Conservation (phyloP, 2,329 filamentous ascomycete species). For the Scedosporium apiospermum region DNA sequence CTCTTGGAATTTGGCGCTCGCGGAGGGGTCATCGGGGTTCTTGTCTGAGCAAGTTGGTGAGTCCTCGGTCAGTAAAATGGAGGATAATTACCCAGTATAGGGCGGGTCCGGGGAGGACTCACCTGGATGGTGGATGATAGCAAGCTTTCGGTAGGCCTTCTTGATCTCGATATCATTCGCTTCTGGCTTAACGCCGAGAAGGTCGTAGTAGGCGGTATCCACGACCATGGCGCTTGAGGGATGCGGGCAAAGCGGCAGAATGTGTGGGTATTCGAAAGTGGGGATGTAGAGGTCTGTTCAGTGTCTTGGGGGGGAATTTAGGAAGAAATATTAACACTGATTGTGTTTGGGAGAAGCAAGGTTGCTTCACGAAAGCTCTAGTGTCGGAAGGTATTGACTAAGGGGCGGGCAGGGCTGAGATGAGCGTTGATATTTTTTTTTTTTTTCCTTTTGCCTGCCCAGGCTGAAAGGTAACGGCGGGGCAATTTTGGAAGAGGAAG, state of each 20-base stretch:
- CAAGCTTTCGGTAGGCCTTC: constrained; percentile 90
- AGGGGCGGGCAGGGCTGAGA: background rate
- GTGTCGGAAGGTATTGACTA: too few relatives aligned
- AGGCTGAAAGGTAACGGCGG: background rate
- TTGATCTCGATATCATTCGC: constrained; percentile 92
- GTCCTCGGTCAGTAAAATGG: background rate
- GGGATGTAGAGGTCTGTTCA: too few relatives aligned
- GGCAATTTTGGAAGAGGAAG: background rate
- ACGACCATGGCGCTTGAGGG: constrained; percentile 56
- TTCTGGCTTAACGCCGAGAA: constrained; percentile 71
- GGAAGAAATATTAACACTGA: background rate
- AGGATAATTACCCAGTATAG: background rate
- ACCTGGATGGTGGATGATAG: constrained; percentile 88
- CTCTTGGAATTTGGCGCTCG: constrained; percentile 87
- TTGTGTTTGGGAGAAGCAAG: background rate
- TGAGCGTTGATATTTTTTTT: background rate
- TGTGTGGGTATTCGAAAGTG: background rate
- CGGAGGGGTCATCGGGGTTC: constrained; percentile 91
- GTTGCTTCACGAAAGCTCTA: background rate
- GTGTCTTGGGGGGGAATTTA: background rate
- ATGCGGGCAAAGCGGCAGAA: background rate
- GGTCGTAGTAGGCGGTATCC: constrained; percentile 83
- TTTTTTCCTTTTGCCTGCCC: too few relatives aligned
- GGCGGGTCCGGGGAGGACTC: constrained; percentile 16
- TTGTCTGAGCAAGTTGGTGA: constrained; percentile 55